Base-by-base conservation (phyloP, 2,329 filamentous ascomycete genomes). In the Penicillium nordicum region DNA sequence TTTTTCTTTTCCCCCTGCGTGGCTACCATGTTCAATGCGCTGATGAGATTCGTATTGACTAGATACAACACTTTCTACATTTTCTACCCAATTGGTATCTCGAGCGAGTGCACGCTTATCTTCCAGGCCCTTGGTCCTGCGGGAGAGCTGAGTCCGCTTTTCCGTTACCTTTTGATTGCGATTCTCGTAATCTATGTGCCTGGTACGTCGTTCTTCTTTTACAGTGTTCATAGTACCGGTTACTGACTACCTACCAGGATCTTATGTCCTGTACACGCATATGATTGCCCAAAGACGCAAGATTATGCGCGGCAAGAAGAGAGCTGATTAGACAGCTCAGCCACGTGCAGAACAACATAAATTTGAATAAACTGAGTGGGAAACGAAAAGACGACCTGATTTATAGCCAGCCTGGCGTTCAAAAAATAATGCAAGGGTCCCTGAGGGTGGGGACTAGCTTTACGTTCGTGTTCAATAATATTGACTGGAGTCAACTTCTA, bases 261-360 rank as follows among this genome's bases (percentile, higher is more conserved):
- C 89, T 4, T 96, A 94, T 68, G 83, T 95, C 54, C 77, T 97
- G 56, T 97, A 94, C 72, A 91, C 89, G 23, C 89, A 99, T 76
- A 97, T 99, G 94, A 90, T 97, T 81, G 81, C 82, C 59, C 94
- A 99, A 82, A 82, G 93, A 65, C 82, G 84, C 63, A 96, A 91
- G 82, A 84, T 93, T 52, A 79, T 91, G 78, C 83, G 84, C 53
- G 83, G 81, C 40, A 83, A 86, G 69, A 84, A 82, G 74, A 74
- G 72, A 53, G 70, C 70, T 27, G 64, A 66, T 57, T 74, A 70
- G 63, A 49, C 3, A 37, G 7, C 29, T 30, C 18, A 14, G 18
- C 16, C 12, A 11, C 21, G 3, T 4, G 11, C 38, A 3, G 7
- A 30, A 25, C 5, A 7, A 23, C 18, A 32, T 27, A n/a, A 18